Evolutionary conservation across 495 filamentous ascomycete species (phyloP).

Genomic region (Aspergillus sclerotiicarbonarius): DNA sequence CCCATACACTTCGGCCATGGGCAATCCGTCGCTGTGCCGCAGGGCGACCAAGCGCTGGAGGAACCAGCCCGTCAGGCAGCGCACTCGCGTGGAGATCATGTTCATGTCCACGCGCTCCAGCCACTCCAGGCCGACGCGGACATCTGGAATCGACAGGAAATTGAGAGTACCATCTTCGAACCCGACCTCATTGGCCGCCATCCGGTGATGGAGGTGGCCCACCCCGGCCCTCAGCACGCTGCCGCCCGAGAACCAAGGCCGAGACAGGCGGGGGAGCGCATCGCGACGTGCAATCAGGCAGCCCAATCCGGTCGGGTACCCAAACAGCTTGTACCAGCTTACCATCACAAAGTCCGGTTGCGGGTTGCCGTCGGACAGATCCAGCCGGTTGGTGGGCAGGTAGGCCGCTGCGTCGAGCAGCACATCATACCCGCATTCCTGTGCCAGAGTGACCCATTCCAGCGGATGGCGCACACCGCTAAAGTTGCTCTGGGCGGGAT

Average conservation of each 20-base stretch:
- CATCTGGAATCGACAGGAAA: slow-evolving; percentile 11
- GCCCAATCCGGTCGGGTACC: slow-evolving; percentile 8
- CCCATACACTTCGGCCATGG: slow-evolving; percentile 6
- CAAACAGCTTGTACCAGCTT: slow-evolving; percentile 14
- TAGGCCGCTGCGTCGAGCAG: slow-evolving; percentile 13
- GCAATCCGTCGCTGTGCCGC: slow-evolving; percentile 3
- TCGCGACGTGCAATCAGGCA: slow-evolving; percentile 11
- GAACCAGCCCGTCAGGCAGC: slow-evolving; percentile 10
- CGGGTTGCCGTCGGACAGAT: not conserved
- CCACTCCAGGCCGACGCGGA: slow-evolving; percentile 9
- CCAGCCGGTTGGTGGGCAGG: slow-evolving; percentile 6
- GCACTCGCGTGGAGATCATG: slow-evolving; percentile 6
- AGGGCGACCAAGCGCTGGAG: slow-evolving; percentile 3
- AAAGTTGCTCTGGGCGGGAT: slow-evolving; percentile 14
- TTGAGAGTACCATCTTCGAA: slow-evolving; percentile 13
- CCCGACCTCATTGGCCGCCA: not conserved
- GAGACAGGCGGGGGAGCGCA: slow-evolving; percentile 4
- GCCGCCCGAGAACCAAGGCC: slow-evolving; percentile 12
- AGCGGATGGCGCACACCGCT: slow-evolving; percentile 11
- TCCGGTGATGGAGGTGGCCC: not conserved
- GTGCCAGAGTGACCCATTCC: slow-evolving; percentile 8
- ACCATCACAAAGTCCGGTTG: slow-evolving; percentile 10
- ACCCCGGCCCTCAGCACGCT: slow-evolving; percentile 1
- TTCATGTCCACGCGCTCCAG: not conserved
- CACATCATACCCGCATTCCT: slow-evolving; percentile 8